Evolutionary conservation across 768 basidiomycete species (phyloP), one percentile per base, ranked within the genome.

Genomic region (Lactifluus echinatus): DNA sequence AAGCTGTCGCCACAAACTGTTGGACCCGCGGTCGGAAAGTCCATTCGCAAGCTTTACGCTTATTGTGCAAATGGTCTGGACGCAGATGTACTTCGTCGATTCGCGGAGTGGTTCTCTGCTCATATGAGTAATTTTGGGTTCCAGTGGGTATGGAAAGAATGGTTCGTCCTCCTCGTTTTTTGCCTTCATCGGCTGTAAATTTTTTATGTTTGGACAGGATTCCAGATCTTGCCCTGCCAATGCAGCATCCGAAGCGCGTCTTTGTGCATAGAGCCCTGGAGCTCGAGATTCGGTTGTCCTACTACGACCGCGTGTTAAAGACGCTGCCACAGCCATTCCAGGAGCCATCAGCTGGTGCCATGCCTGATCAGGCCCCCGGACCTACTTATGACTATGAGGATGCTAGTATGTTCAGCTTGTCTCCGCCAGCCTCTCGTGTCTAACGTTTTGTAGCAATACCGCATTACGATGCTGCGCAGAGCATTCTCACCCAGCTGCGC

Each of bases 141-240:
- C 72, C 84, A 87, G 65, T 98, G 96, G 96, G 92, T 96, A 14
- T 99, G 96, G 96, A 94, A 92, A 66, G 96, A 98, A 78, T 99
- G 96, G 95, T 93, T 50, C 44, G 84, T 72, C 5, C 15, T 33
- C 14, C 4, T 54, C 8, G 28, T 11, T 12, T 54, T 44, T 48
- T 8, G 42, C 12, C 29, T 31, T 46, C n/a, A n/a, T n/a, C n/a
- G n/a, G n/a, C n/a, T 14, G 29, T 47, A 47, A 50, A 56, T 50
- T 50, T 19, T 28, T 44, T 28, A 48, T 31, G 28, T 24, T 46
- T 50, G n/a, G 62, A 6, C 52, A 98, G 95, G 95, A 74, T 92
- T 14, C 84, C 87, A 2, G 96, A 98, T 72, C 74, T 98, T 29
- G 69, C 78, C 1, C 72, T 95, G 10, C 73, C 83, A 4, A 67